Conservation (phyloP, 129 eudicot species). For the Gnaphalium uliginosum region DNA sequence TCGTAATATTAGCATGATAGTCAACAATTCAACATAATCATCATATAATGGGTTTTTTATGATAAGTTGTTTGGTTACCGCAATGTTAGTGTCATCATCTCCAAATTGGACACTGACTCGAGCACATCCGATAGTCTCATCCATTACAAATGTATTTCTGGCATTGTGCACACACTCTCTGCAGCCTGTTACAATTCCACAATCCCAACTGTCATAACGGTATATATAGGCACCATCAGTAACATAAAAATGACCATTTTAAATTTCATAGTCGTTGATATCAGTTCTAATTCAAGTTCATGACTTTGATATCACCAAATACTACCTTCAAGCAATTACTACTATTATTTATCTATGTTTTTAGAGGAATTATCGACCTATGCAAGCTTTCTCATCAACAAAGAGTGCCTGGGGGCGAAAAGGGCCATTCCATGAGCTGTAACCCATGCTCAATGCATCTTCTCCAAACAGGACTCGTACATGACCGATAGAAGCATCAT, state of each 20-base stretch:
- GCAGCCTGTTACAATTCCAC: constrained; percentile 50
- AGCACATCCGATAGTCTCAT: constrained; percentile 58
- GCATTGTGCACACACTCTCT: constrained; percentile 67
- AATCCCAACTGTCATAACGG: constrained; percentile 5
- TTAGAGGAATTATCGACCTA: constrained; percentile 40
- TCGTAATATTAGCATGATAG: neutral
- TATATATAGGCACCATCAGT: neutral
- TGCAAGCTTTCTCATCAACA: constrained; percentile 73
- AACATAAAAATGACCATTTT: neutral
- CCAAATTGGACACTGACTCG: constrained; percentile 63
- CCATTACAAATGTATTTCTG: constrained; percentile 58
- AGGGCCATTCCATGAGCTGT: constrained; percentile 76
- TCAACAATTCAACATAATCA: neutral
- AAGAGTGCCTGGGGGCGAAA: constrained; percentile 62
- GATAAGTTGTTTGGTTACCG: constrained; percentile 37
- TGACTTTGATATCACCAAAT: constrained; percentile 14
- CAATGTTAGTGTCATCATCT: constrained; percentile 53
- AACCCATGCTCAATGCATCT: constrained; percentile 38
- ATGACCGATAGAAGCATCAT: constrained; percentile 57
- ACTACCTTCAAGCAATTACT: neutral
- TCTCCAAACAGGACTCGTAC: constrained; percentile 26
- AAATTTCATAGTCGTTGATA: neutral
- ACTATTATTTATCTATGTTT: neutral
- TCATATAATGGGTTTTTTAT: neutral
- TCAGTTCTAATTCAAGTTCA: neutral